Percentiles rank a stretch among this genome's conserved stretches.
These are phyloP conservation scores for Tulasnella calospora DNA, from an alignment of 768 basidiomycete genomes.

Conservation along the genomic window DNA sequence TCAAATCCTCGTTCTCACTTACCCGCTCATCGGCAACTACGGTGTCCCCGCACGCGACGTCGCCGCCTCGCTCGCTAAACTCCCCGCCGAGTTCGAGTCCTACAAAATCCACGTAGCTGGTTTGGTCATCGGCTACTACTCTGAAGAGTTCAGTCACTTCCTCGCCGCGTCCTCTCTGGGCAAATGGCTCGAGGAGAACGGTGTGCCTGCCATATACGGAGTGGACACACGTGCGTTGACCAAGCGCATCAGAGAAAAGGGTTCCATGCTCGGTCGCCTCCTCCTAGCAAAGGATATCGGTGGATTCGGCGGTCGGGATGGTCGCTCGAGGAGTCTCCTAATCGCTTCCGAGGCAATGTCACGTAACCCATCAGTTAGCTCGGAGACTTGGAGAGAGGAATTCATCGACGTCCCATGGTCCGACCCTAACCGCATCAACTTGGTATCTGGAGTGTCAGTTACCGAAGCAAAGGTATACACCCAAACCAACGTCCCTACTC, in stretches of 20 bases:
- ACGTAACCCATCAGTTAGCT: constrained; percentile 46
- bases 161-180: constrained; percentile 83
- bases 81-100: constrained; percentile 85
- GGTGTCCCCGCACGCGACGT: constrained; percentile 76
- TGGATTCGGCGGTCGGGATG: constrained; percentile 37
- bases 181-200: constrained; percentile 91
- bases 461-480: constrained; percentile 61
- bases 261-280: constrained; percentile 83
- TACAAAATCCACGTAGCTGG: constrained; percentile 90
- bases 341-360: constrained; percentile 36
- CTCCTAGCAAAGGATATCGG: constrained; percentile 56
- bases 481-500: constrained; percentile 37
- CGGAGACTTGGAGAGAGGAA: constrained; percentile 69
- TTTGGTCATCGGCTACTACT: constrained; percentile 89
- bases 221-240: constrained; percentile 95
- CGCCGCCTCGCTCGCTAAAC: constrained; percentile 42
- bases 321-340: constrained; percentile 29
- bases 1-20: constrained; percentile 95
- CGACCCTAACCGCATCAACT: constrained; percentile 84
- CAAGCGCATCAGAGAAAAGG: constrained; percentile 92
- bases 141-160: constrained; percentile 91
- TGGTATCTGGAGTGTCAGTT: constrained; percentile 86
- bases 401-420: constrained; percentile 76
- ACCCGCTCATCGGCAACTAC: constrained; percentile 95
- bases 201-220: constrained; percentile 89